A percentile compares a stretch with the other conserved stretches of the same genome.
Conservation (phyloP, 2,329 filamentous ascomycete species). For the Myriangium duriaei region DNA sequence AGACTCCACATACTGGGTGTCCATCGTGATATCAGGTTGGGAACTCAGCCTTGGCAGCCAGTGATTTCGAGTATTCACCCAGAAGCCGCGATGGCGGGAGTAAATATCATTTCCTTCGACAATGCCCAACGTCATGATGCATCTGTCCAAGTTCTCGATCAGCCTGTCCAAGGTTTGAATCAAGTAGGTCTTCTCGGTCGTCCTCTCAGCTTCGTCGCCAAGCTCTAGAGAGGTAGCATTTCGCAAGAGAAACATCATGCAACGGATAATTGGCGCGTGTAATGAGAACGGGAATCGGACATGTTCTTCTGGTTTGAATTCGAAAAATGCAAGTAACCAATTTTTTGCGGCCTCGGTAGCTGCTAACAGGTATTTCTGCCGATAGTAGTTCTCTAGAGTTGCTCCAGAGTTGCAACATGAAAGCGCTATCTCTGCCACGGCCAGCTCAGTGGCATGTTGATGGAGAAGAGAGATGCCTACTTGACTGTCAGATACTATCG, state of each 20-base stretch:
- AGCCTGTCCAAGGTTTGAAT: neutral
- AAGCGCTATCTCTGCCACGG: neutral
- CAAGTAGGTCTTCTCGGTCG: neutral
- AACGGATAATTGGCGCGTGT: neutral
- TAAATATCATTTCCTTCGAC: neutral
- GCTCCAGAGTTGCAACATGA: neutral
- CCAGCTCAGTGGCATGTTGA: neutral
- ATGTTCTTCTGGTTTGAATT: neutral
- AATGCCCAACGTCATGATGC: neutral
- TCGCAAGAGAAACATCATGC: neutral
- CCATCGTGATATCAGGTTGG: neutral
- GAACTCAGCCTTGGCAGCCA: neutral
- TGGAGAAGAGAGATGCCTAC: neutral
- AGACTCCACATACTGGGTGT: neutral
- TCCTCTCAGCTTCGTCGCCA: neutral
- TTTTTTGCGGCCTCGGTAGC: neutral
- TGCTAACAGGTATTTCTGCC: neutral
- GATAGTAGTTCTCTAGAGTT: neutral
- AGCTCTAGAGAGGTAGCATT: neutral
- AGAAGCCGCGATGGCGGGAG: neutral
- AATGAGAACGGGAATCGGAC: neutral
- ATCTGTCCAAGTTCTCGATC: neutral
- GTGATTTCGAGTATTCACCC: neutral
- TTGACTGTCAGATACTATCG: neutral
- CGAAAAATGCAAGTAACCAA: neutral